A percentile compares a stretch with the other conserved stretches of the same genome.
phyloP scores from a whole-genome alignment of 192 early-diverging fungal species.

The Backusella westeae region DNA sequence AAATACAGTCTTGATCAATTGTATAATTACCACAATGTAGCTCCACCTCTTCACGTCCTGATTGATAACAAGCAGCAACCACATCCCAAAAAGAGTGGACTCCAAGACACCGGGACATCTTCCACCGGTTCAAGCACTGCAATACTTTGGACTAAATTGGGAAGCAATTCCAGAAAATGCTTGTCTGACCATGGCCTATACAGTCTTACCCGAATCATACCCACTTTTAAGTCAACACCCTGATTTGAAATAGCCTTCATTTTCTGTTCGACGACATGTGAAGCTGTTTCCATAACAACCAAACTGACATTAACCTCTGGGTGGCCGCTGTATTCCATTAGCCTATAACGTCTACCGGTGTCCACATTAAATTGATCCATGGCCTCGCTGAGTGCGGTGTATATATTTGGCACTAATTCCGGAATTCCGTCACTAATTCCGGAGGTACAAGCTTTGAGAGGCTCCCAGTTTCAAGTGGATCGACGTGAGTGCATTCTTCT shows the following conservation, averaged over 20 bases:
- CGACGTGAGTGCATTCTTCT: not conserved
- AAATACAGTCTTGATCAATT: conserved; percentile 19
- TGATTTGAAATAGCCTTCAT: conserved; percentile 20
- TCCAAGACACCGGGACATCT: conserved; percentile 61
- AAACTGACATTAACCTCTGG: conserved; percentile 65
- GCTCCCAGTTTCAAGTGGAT: not conserved
- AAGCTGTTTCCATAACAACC: conserved; percentile 68
- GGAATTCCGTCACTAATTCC: not conserved
- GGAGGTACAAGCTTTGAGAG: not conserved
- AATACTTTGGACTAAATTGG: conserved; percentile 57
- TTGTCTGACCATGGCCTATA: conserved; percentile 71
- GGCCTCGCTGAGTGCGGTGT: conserved; percentile 43
- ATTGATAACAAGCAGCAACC: conserved; percentile 62
- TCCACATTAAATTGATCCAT: conserved; percentile 47
- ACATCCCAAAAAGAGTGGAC: conserved; percentile 82
- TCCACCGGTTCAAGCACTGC: conserved; percentile 62
- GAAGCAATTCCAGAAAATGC: conserved; percentile 54
- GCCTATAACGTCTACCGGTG: conserved; percentile 56
- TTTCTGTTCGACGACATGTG: conserved; percentile 43
- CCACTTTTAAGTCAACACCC: conserved; percentile 43
- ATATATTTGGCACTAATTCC: conserved; percentile 8
- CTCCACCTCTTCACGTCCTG: conserved; percentile 23
- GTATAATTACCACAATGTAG: conserved; percentile 46
- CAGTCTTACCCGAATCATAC: conserved; percentile 71
- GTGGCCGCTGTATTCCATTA: conserved; percentile 66